Evolutionary conservation across 306 rosid species (phyloP), one percentile per base, ranked within the genome.

Genomic region (Trifolium repens): DNA sequence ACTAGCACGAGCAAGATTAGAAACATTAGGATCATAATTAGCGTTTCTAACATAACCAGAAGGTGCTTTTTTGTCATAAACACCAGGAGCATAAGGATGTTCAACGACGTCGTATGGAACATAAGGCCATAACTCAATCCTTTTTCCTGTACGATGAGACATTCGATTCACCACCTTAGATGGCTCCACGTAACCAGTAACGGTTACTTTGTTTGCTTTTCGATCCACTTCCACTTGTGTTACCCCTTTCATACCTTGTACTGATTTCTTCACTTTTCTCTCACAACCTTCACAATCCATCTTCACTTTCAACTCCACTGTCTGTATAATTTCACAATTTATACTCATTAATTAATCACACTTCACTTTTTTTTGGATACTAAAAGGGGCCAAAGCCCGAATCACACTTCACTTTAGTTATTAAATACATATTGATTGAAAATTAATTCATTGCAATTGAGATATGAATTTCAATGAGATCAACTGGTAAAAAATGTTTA

Each of bases 251-350:
- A 92, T 92, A 3, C 96, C 96, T 39, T 87, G 86, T 77, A 93
- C 82, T 0, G 94, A 79, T 5, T 80, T 89, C 79, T 47, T 86
- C 85, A 90, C 96, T 66, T 73, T 90, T 75, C 92, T 83, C 87
- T 90, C 96, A 40, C 98, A 92, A 4, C 98, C 98, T 74, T 93
- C 96, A 50, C 98, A 93, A 76, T 93, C 98, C 82, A 92, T 87
- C 74, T 88, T 89, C 82, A 93, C 92, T 82, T 86, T 92, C 65
- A 92, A 72, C 82, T 90, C 96, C 86, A 92, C 98, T 82, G 96
- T 92, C 92, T 61, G 40, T 2, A 5, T 27, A 27, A 27, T 27
- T 27, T 2, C 30, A 27, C 30, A 27, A 27, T 27, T 27, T 27
- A 22, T 22, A 27, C 30, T 27, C 30, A 27, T 27, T 27, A 27